Evolutionary conservation across 371 early-diverging fungal species (phyloP).

Genomic region (Rhizopus sp.): DNA sequence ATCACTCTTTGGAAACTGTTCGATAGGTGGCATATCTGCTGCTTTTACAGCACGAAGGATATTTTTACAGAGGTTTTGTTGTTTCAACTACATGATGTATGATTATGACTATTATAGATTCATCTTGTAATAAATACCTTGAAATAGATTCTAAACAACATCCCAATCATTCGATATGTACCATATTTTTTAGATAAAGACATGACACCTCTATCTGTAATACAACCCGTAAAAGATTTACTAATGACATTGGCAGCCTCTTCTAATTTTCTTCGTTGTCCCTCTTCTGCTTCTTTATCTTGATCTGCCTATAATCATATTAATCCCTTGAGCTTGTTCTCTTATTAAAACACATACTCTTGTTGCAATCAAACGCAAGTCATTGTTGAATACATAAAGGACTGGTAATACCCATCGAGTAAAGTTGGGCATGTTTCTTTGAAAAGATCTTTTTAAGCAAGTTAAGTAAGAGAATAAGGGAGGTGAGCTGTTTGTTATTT

Average conservation of each 20-base stretch:
- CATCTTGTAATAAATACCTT: constrained; percentile 48
- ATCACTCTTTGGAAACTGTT: constrained; percentile 79
- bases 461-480: constrained; percentile 9
- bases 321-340: neutral
- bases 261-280: constrained; percentile 65
- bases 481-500: constrained; percentile 21
- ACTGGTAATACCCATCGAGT: constrained; percentile 56
- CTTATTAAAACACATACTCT: constrained; percentile 22
- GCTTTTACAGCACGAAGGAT: constrained; percentile 77
- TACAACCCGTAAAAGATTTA: constrained; percentile 83
- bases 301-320: constrained; percentile 57
- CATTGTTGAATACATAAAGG: constrained; percentile 59
- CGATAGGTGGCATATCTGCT: constrained; percentile 74
- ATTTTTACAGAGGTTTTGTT: constrained; percentile 82
- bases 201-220: constrained; percentile 71
- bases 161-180: constrained; percentile 80
- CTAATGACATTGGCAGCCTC: constrained; percentile 85
- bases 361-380: constrained; percentile 50
- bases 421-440: constrained; percentile 40
- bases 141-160: constrained; percentile 85
- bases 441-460: constrained; percentile 44
- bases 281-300: constrained; percentile 28
- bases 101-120: neutral
- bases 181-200: constrained; percentile 85
- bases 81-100: constrained; percentile 49